Percentiles rank a stretch among this genome's conserved stretches.
phyloP scores from a whole-genome alignment of 1,139 yeast genomes.

The Suhomyces panamericanus region DNA sequence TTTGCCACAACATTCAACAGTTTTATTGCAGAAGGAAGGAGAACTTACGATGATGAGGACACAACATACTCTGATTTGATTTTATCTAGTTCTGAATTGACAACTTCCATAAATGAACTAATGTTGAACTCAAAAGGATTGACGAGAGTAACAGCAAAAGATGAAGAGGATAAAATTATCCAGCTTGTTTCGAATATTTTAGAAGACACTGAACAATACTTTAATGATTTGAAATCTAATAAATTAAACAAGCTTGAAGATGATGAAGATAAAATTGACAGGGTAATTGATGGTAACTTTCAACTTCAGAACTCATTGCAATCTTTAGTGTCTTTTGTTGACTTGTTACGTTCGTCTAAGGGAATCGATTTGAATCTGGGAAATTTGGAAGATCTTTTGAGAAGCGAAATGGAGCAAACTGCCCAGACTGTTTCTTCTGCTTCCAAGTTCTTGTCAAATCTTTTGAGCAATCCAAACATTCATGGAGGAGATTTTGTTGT shows the following conservation, averaged over 20 bases:
- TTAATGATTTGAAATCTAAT: slow-evolving; percentile 58
- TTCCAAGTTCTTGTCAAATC: slow-evolving; percentile 54
- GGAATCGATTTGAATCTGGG: slow-evolving; percentile 44
- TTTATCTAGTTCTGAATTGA: slow-evolving; percentile 64
- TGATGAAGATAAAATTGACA: slow-evolving; percentile 72
- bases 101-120: slow-evolving; percentile 65
- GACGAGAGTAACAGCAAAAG: slow-evolving; percentile 52
- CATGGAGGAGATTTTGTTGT: slow-evolving; percentile 66
- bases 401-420: slow-evolving; percentile 68
- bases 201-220: slow-evolving; percentile 60
- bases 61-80: slow-evolving; percentile 57
- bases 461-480: slow-evolving; percentile 57
- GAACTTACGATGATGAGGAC: slow-evolving; percentile 57
- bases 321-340: slow-evolving; percentile 55
- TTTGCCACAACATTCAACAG: slow-evolving; percentile 80
- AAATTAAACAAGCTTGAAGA: slow-evolving; percentile 48
- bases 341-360: slow-evolving; percentile 48
- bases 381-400: slow-evolving; percentile 70
- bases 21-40: slow-evolving; percentile 74
- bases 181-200: slow-evolving; percentile 58
- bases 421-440: slow-evolving; percentile 72
- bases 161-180: slow-evolving; percentile 54
- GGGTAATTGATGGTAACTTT: slow-evolving; percentile 72
- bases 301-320: slow-evolving; percentile 74
- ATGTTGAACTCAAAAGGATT: slow-evolving; percentile 73